phyloP scores from a whole-genome alignment of 1,284 basidiomycete species.

The Trametes sp. region DNA sequence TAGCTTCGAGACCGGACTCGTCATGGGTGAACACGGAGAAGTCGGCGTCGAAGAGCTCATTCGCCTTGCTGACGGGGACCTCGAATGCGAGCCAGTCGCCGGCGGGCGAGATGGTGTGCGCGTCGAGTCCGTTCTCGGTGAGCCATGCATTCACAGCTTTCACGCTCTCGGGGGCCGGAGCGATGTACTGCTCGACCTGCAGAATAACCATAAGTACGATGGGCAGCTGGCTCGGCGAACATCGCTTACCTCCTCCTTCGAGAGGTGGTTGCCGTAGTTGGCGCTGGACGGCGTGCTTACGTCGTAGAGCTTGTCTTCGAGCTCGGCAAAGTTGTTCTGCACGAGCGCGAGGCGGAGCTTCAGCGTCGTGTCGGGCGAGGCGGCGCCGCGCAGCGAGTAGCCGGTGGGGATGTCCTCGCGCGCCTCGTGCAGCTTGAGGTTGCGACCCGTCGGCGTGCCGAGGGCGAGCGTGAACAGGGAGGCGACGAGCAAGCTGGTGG shows the following conservation, averaged over 20 bases:
- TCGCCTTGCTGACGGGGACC: slow-evolving; percentile 48
- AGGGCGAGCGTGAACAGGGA: slow-evolving; percentile 37
- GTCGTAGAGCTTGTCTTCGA: slow-evolving; percentile 45
- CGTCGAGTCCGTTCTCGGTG: slow-evolving; percentile 44
- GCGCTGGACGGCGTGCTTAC: slow-evolving; percentile 45
- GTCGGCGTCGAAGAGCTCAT: slow-evolving; percentile 46
- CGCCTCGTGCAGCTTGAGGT: slow-evolving; percentile 42
- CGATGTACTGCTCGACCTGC: slow-evolving; percentile 49
- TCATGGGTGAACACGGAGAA: slow-evolving; percentile 49
- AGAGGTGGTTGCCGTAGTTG: slow-evolving; percentile 44
- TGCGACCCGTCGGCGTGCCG: slow-evolving; percentile 36
- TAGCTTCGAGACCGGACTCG: slow-evolving; percentile 38
- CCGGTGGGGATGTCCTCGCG: slow-evolving; percentile 38
- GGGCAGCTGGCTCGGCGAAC: too few species aligned
- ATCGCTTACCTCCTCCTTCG: slow-evolving; percentile 44
- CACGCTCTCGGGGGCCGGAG: slow-evolving; percentile 45
- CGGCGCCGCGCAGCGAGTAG: slow-evolving; percentile 40
- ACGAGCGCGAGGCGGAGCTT: slow-evolving; percentile 46
- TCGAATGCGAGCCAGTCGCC: slow-evolving; percentile 52
- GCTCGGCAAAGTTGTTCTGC: slow-evolving; percentile 44
- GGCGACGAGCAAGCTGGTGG: slow-evolving; percentile 32
- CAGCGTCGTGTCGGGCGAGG: slow-evolving; percentile 38
- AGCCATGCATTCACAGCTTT: slow-evolving; percentile 49
- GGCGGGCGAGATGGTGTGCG: slow-evolving; percentile 41
- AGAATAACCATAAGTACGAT: background rate